These are phyloP conservation scores for Gynandropsis gynandra DNA, from an alignment of 345 rosid species.

Conservation along the genomic window DNA sequence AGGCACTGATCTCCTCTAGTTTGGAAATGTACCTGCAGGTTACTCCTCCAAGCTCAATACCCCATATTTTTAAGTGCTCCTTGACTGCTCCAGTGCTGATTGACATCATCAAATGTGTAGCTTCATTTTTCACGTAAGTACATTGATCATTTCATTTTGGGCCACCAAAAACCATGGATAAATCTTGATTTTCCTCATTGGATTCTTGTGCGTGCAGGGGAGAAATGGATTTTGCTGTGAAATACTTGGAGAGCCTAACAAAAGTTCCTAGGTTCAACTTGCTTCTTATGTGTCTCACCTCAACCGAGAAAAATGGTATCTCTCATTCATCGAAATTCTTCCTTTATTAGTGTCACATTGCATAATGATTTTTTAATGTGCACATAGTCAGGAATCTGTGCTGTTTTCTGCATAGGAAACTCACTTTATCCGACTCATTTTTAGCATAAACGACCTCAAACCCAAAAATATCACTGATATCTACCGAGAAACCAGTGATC, in stretches of 20 bases:
- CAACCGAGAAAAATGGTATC: slow-evolving; percentile 65
- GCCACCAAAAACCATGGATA: background rate
- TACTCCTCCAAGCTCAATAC: slow-evolving; percentile 62
- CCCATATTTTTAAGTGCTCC: slow-evolving; percentile 70
- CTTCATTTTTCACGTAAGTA: slow-evolving; percentile 62
- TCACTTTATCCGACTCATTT: no score
- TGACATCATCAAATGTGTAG: slow-evolving; percentile 65
- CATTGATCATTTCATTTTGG: slow-evolving; percentile 2
- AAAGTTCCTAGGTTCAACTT: slow-evolving; percentile 86
- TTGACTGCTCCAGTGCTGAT: slow-evolving; percentile 59
- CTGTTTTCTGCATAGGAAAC: no score
- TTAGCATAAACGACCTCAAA: background rate
- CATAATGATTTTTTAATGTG: slow-evolving; percentile 4
- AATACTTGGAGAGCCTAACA: slow-evolving; percentile 58
- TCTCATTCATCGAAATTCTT: background rate
- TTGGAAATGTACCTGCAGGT: slow-evolving; percentile 35
- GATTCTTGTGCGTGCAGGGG: slow-evolving; percentile 39
- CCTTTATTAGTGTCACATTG: slow-evolving; percentile 4
- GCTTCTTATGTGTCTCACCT: slow-evolving; percentile 70
- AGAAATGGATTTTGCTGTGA: slow-evolving; percentile 62
- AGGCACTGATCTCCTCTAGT: slow-evolving; percentile 1
- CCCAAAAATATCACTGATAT: background rate
- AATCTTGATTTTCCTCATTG: background rate
- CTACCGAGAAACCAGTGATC: no score
- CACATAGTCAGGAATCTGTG: background rate